Percentiles rank a stretch among this genome's conserved stretches.
Conservation (phyloP, 176 grass and related monocot genomes). For the Paspalum vaginatum region DNA sequence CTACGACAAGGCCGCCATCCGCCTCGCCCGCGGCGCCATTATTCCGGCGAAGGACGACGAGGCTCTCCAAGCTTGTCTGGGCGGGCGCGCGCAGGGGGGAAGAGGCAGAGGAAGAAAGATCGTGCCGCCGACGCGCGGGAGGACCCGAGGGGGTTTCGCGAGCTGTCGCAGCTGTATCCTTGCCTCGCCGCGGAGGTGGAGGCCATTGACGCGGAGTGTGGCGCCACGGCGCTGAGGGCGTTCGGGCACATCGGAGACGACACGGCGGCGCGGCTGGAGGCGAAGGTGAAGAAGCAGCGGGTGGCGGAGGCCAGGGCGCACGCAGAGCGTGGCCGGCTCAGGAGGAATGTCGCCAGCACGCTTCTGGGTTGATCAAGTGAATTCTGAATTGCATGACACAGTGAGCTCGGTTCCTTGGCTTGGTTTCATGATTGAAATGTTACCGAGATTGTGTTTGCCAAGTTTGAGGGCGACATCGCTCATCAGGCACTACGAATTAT, state of each 20-base stretch:
- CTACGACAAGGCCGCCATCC: neutral
- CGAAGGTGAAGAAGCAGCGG: conserved; percentile 26
- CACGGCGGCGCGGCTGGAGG: conserved; percentile 36
- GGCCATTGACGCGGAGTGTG: neutral
- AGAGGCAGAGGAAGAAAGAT: neutral
- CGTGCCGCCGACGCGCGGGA: neutral
- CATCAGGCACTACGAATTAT: neutral
- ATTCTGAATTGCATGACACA: neutral
- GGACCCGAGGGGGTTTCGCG: neutral
- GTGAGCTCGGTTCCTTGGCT: neutral
- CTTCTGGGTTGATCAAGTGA: conserved; percentile 1
- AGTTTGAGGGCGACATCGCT: neutral
- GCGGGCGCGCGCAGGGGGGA: neutral
- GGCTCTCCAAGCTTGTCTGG: conserved; percentile 36
- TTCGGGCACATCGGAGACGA: conserved; percentile 15
- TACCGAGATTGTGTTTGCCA: neutral
- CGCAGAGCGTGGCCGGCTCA: neutral
- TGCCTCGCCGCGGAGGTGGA: conserved; percentile 24
- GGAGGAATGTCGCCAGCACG: neutral
- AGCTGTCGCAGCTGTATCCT: conserved; percentile 16
- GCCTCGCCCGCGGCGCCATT: conserved; percentile 7
- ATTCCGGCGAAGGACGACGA: conserved; percentile 23
- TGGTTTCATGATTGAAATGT: neutral
- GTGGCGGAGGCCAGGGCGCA: neutral
- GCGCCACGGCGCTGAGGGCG: neutral